phyloP scores from a whole-genome alignment of 2,329 filamentous ascomycete species.

The Tolypocladium pustulatum region DNA sequence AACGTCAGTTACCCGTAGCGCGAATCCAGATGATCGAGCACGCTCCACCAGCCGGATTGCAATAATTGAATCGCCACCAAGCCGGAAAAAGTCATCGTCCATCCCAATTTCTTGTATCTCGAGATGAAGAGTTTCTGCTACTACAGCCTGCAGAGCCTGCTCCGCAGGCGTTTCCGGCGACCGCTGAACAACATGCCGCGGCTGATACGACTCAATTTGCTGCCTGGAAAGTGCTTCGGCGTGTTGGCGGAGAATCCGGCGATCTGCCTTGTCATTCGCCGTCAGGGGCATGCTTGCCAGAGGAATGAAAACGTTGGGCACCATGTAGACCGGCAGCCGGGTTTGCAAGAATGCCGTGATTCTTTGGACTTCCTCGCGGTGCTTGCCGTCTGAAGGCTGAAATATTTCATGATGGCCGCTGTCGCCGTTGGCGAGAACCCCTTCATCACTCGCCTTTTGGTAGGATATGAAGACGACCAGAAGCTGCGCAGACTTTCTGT shows the following conservation, averaged over 20 bases:
- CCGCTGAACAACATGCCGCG: not conserved
- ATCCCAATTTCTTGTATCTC: not conserved
- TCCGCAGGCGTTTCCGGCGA: not conserved
- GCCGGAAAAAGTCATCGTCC: slow-evolving; percentile 6
- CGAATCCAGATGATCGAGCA: slow-evolving; percentile 1
- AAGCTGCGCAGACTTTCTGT: not conserved
- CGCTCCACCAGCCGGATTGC: slow-evolving; percentile 3
- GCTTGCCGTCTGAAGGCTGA: not conserved
- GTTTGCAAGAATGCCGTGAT: not conserved
- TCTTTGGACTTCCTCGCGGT: not conserved
- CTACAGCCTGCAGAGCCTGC: not conserved
- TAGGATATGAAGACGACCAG: not conserved
- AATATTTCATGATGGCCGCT: not conserved
- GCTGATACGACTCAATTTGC: not conserved
- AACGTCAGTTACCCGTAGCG: slow-evolving; percentile 3
- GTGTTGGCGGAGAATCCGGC: not conserved
- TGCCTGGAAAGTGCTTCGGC: not conserved
- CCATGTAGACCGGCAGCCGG: slow-evolving; percentile 6
- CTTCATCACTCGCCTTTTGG: not conserved
- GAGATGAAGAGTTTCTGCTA: not conserved
- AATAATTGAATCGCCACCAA: slow-evolving; percentile 16
- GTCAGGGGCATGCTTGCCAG: not conserved
- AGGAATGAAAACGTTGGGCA: slow-evolving; percentile 4
- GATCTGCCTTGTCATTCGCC: slow-evolving; percentile 1
- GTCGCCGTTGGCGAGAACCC: not conserved